Evolutionary conservation across 2,329 filamentous ascomycete genomes (phyloP), one percentile per base, ranked within the genome.

Genomic region (Aspergillus alliaceus): DNA sequence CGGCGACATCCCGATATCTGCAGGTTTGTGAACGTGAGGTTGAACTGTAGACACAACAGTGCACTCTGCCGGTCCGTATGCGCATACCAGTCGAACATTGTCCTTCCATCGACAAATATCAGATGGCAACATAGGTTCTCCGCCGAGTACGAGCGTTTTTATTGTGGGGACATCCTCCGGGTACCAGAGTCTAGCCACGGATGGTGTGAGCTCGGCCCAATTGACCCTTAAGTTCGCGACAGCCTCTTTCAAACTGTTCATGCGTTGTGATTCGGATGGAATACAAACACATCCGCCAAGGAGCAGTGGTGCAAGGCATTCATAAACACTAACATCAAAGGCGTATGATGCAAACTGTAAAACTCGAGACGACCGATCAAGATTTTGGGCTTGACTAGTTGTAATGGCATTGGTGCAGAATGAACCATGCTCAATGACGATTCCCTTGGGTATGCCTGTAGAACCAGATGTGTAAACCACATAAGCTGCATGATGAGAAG

Each of bases 361-460:
- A 18, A 67, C 63, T 49, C 72, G 59, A 2, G 66, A 66, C 61
- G 63, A 39, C 58, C 63, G 18, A 62, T 46, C 18, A 3, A 53
- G 27, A 14, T 47, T 46, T 12, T 54, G 52, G 1, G 44, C n/a
- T 27, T 14, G 24, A 14, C 51, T 47, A 29, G 24, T 47, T 4
- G 40, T 40, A 37, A 53, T 46, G 2, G 35, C 29, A 22, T 48
- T 29, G 20, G 42, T 64, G 29, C 63, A 68, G 46, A 66, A 66
- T 15, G 60, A 62, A 40, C 76, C 71, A 74, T 96, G 91, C 2
- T 84, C 88, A 24, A 96, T 79, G 80, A 90, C 87, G 14, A 96
- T 91, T 5, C 91, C 91, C 73, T 96, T 96, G 1, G 91, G 91
- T 51, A 90, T 77, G 1, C 92, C 91, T 0, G 92, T 96, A 0